A percentile compares a stretch with the other conserved stretches of the same genome.
Conservation (phyloP, 257 asterid genomes). For the Handroanthus guayacan region DNA sequence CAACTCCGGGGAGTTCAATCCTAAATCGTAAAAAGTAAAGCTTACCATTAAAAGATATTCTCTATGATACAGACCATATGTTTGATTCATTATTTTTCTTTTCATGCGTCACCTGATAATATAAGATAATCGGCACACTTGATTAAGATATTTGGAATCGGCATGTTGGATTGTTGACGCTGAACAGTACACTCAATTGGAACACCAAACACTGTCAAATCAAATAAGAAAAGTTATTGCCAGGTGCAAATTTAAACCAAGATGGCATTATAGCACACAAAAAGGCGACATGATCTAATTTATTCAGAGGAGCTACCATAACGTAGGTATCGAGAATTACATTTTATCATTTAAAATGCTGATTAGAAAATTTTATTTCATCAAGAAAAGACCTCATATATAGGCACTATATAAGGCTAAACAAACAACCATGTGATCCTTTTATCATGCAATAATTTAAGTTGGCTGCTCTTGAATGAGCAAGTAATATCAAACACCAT, state of each 20-base stretch:
- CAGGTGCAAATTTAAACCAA: slow-evolving; percentile 10
- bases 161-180: slow-evolving; percentile 70
- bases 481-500: background rate
- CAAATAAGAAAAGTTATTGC: slow-evolving; percentile 20
- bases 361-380: background rate
- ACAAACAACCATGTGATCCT: slow-evolving; percentile 15
- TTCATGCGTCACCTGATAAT: slow-evolving; percentile 68
- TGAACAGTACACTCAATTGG: slow-evolving; percentile 84
- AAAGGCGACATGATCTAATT: slow-evolving; percentile 1
- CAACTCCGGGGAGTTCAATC: slow-evolving; percentile 72
- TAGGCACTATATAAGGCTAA: slow-evolving; percentile 4
- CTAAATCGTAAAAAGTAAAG: slow-evolving; percentile 45
- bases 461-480: slow-evolving; percentile 20
- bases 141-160: slow-evolving; percentile 75
- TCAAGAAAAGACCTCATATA: slow-evolving; percentile 1
- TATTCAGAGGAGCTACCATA: slow-evolving; percentile 11
- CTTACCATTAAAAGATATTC: slow-evolving; percentile 19
- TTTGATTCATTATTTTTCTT: background rate
- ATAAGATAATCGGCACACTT: slow-evolving; percentile 87
- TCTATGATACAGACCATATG: slow-evolving; percentile 11
- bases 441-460: background rate
- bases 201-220: slow-evolving; percentile 73
- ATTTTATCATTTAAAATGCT: background rate
- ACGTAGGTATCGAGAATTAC: background rate
- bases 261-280: slow-evolving; percentile 15